Evolutionary conservation across 2,329 filamentous ascomycete genomes (phyloP).

Genomic region (Pseudogymnoascus sp.): DNA sequence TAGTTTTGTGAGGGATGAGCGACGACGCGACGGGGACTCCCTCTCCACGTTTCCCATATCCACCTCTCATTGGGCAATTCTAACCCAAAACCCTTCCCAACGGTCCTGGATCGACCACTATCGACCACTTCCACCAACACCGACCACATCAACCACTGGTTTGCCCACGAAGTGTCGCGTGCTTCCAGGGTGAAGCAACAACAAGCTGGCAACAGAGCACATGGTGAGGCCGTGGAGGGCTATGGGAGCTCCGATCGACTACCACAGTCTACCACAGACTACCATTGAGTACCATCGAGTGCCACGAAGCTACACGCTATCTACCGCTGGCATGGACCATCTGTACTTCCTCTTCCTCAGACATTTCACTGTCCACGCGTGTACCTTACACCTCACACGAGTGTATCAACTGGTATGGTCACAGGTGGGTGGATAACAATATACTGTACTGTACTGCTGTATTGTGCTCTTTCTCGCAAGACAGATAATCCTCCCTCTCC

Average conservation of each 20-base stretch:
- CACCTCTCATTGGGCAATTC: background rate
- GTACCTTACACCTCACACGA: background rate
- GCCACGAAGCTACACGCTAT: too few species aligned
- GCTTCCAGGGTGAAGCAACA: slow-evolving; percentile 6
- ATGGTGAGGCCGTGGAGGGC: background rate
- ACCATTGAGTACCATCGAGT: background rate
- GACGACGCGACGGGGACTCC: background rate
- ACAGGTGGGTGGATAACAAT: background rate
- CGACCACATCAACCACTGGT: slow-evolving; percentile 1
- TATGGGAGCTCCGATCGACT: background rate
- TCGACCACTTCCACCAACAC: background rate
- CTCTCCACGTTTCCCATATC: slow-evolving; percentile 2
- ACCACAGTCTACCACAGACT: background rate
- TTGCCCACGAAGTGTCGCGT: slow-evolving; percentile 8
- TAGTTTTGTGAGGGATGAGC: background rate
- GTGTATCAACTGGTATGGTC: slow-evolving; percentile 1
- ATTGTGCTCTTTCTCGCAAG: background rate
- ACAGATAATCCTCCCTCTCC: background rate
- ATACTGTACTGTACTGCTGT: background rate
- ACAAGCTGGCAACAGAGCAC: background rate
- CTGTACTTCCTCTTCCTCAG: background rate
- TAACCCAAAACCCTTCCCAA: background rate
- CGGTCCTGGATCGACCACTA: background rate
- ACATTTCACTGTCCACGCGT: background rate
- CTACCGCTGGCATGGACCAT: background rate